phyloP scores from a whole-genome alignment of 805 yeast species.

The Saturnispora quitensis region DNA sequence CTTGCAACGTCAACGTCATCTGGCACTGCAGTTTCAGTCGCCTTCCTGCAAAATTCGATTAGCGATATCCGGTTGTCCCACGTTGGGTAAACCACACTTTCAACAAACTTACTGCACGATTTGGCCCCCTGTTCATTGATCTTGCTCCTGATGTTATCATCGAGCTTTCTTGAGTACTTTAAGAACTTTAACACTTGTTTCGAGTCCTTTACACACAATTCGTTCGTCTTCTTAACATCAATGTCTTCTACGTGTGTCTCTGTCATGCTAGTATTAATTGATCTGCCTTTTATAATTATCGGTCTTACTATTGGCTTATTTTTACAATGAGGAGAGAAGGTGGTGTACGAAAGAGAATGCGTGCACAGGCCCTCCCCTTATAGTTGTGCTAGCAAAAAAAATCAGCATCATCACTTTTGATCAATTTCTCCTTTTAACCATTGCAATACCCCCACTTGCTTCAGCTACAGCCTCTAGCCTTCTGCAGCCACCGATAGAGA shows the following conservation, averaged over 20 bases:
- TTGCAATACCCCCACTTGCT: not conserved
- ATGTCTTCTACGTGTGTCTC: not conserved
- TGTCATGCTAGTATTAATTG: not conserved
- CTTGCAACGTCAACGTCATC: constrained; percentile 9
- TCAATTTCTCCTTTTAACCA: not conserved
- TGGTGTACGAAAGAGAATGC: not conserved
- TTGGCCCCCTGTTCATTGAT: constrained; percentile 29
- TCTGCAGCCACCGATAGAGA: not conserved
- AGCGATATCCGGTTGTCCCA: constrained; percentile 31
- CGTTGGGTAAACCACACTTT: constrained; percentile 22
- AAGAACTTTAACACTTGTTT: constrained; percentile 31
- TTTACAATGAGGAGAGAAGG: not conserved
- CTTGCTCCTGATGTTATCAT: constrained; percentile 37
- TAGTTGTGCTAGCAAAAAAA: not conserved
- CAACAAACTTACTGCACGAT: constrained; percentile 21
- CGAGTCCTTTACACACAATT: constrained; percentile 26
- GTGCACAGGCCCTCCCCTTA: not conserved
- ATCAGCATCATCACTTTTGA: not conserved
- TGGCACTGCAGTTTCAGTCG: constrained; percentile 22
- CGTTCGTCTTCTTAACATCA: not conserved
- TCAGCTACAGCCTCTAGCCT: not conserved
- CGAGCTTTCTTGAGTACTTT: constrained; percentile 31
- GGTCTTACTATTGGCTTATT: not conserved
- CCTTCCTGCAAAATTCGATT: constrained; percentile 17
- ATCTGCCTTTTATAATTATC: not conserved